phyloP scores from a whole-genome alignment of 169 alveolate genomes.

The Babesia gibsoni region DNA sequence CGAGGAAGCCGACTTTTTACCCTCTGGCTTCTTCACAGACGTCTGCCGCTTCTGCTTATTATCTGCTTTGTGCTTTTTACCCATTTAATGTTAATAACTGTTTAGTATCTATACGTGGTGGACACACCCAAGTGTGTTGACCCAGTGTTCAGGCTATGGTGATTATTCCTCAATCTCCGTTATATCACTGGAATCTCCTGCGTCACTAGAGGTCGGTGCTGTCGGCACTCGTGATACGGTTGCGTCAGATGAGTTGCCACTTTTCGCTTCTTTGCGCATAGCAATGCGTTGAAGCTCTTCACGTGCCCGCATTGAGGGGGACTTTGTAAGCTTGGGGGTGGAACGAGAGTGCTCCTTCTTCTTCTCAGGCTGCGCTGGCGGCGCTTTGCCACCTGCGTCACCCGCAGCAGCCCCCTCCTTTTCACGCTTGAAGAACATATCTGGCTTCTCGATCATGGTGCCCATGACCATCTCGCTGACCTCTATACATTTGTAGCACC shows the following conservation, averaged over 20 bases:
- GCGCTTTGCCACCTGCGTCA: background rate
- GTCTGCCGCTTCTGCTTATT: background rate
- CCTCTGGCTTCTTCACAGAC: slow-evolving; percentile 17
- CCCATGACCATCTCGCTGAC: slow-evolving; percentile 33
- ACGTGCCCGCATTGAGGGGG: slow-evolving; percentile 35
- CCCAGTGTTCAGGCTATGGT: too few species aligned
- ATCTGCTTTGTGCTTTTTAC: background rate
- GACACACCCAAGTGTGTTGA: too few species aligned
- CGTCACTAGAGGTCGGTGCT: slow-evolving; percentile 4
- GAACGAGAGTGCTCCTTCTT: background rate
- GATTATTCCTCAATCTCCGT: slow-evolving; percentile 33
- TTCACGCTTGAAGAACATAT: slow-evolving; percentile 21
- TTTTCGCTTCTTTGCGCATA: slow-evolving; percentile 2
- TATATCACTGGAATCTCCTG: slow-evolving; percentile 11
- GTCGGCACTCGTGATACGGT: background rate
- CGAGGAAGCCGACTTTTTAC: background rate
- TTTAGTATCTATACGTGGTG: too few species aligned
- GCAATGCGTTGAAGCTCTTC: slow-evolving; percentile 21
- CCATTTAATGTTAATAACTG: slow-evolving; percentile 8
- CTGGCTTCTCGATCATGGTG: slow-evolving; percentile 63
- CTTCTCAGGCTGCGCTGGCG: background rate
- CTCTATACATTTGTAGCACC: slow-evolving; percentile 21
- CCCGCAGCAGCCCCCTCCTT: background rate
- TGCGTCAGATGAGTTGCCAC: background rate
- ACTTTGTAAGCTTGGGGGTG: background rate